Conservation (phyloP, 192 early-diverging fungal genomes). For the Chytriomyces sp. region DNA sequence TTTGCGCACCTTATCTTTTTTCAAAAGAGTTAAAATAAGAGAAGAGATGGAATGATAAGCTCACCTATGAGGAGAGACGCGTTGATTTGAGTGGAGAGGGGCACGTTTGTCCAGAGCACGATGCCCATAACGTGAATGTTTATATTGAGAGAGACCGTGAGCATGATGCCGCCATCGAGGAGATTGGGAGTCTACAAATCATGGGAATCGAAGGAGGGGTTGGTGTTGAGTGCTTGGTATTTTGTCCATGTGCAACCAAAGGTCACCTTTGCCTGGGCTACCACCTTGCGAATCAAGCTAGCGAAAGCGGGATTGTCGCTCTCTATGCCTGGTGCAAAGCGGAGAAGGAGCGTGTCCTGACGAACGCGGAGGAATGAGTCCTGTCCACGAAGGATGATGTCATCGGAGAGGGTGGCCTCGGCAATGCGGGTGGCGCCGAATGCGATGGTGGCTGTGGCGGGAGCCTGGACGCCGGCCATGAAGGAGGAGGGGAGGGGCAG, state of each 20-base stretch:
- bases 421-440: neutral
- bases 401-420: neutral
- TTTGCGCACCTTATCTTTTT: neutral
- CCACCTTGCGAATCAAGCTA: neutral
- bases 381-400: neutral
- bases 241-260: neutral
- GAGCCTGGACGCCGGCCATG: neutral
- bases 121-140: constrained; percentile 10
- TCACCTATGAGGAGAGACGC: neutral
- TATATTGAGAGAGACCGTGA: neutral
- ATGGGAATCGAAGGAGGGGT: neutral
- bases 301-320: neutral
- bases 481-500: neutral
- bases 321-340: neutral
- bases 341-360: neutral
- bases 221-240: neutral
- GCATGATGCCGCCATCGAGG: neutral
- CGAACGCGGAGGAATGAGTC: neutral
- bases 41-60: neutral
- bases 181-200: neutral
- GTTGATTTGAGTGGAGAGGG: neutral
- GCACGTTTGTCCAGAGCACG: constrained; percentile 2
- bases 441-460: neutral
- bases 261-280: neutral
- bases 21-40: neutral